These are phyloP conservation scores for Cicer bijugum DNA, from an alignment of 306 rosid genomes.

Conservation along the genomic window DNA sequence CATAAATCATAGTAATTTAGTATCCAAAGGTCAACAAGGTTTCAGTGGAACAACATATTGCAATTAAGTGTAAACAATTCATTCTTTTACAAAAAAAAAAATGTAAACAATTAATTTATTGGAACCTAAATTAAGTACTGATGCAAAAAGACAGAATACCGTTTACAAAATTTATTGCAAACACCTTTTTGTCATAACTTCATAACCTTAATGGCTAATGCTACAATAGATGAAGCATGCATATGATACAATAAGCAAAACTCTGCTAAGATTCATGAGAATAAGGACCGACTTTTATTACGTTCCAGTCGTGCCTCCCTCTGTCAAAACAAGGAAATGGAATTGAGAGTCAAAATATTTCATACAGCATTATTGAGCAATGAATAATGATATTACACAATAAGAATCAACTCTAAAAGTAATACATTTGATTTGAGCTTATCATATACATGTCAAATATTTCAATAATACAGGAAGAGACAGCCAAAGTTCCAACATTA, in stretches of 20 bases:
- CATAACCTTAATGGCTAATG: constrained; percentile 25
- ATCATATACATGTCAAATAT: background rate
- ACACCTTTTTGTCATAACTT: constrained; percentile 18
- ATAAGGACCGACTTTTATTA: constrained; percentile 72
- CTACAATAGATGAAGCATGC: constrained; percentile 32
- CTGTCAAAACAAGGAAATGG: constrained; percentile 55
- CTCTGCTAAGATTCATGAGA: constrained; percentile 63
- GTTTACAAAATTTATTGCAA: constrained; percentile 33
- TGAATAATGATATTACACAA: constrained; percentile 10
- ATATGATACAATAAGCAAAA: constrained; percentile 29
- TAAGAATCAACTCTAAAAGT: background rate
- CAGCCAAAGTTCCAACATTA: background rate
- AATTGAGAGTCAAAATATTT: constrained; percentile 29
- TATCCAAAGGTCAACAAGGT: constrained; percentile 4
- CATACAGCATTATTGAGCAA: constrained; percentile 14
- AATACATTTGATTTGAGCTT: constrained; percentile 10
- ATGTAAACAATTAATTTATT: constrained; percentile 11
- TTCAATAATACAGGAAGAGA: background rate
- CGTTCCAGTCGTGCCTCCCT: constrained; percentile 93
- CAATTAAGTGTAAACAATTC: background rate
- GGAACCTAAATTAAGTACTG: constrained; percentile 34
- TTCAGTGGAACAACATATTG: constrained; percentile 9
- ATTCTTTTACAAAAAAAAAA: background rate
- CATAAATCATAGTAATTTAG: constrained; percentile 10
- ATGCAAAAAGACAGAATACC: constrained; percentile 27